phyloP scores from a whole-genome alignment of 2,329 filamentous ascomycete genomes.

The Clarireedia hainanense region DNA sequence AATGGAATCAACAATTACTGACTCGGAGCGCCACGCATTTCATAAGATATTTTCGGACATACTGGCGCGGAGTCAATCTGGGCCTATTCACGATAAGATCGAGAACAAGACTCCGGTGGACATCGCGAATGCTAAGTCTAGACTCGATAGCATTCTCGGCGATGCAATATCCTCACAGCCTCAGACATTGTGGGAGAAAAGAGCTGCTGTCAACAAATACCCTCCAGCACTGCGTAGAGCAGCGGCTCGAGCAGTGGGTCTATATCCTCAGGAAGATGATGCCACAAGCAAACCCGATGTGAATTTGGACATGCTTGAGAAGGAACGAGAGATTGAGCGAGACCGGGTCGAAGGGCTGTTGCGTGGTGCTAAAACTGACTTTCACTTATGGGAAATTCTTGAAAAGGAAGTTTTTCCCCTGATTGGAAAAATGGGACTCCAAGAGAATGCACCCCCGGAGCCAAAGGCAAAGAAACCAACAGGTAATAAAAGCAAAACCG shows the following conservation, averaged over 20 bases:
- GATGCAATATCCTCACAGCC: slow-evolving; percentile 7
- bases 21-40: slow-evolving; percentile 41
- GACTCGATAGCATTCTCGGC: slow-evolving; percentile 17
- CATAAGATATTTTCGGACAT: slow-evolving; percentile 53
- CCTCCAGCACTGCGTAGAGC: slow-evolving; percentile 25
- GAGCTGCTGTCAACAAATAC: slow-evolving; percentile 21
- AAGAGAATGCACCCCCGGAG: slow-evolving; percentile 20
- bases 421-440: slow-evolving; percentile 47
- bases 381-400: slow-evolving; percentile 59
- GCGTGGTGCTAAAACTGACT: slow-evolving; percentile 48
- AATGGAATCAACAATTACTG: slow-evolving; percentile 46
- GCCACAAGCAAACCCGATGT: slow-evolving; percentile 4
- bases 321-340: slow-evolving; percentile 37
- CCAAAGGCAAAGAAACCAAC: not conserved
- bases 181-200: slow-evolving; percentile 12
- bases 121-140: slow-evolving; percentile 12
- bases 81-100: not conserved
- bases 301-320: slow-evolving; percentile 12
- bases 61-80: slow-evolving; percentile 30
- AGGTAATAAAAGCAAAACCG: not conserved
- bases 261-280: slow-evolving; percentile 10
- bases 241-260: slow-evolving; percentile 26
- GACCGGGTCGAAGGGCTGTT: slow-evolving; percentile 47
- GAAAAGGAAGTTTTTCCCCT: slow-evolving; percentile 59
- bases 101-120: not conserved